These are phyloP conservation scores for Trichophyton verrucosum DNA, from an alignment of 2,329 filamentous ascomycete species.

Conservation along the genomic window DNA sequence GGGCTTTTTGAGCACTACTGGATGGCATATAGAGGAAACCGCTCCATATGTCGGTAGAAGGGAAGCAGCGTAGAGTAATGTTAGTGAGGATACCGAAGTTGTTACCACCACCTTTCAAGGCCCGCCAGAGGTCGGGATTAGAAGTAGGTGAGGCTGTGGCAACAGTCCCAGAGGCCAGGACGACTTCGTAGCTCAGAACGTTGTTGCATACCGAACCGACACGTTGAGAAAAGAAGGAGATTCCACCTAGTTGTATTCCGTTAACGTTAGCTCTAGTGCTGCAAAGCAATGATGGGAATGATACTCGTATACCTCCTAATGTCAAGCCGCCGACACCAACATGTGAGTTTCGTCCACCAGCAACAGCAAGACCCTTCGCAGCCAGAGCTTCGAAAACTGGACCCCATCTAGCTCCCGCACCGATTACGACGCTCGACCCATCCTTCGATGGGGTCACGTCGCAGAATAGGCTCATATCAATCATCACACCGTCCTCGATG, in stretches of 20 bases:
- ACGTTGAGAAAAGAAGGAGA: constrained; percentile 26
- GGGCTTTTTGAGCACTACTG: constrained; percentile 15
- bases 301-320: constrained; percentile 22
- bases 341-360: constrained; percentile 21
- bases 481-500: constrained; percentile 30
- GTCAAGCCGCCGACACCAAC: constrained; percentile 24
- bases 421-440: constrained; percentile 18
- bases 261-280: background rate
- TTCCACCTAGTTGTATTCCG: background rate
- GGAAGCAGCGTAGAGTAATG: constrained; percentile 25
- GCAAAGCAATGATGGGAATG: background rate
- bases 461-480: constrained; percentile 27
- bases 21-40: constrained; percentile 24
- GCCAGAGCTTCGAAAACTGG: constrained; percentile 21
- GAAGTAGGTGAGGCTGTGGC: constrained; percentile 24
- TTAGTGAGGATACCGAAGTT: constrained; percentile 36
- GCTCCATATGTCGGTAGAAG: constrained; percentile 14
- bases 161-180: constrained; percentile 39
- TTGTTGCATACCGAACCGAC: constrained; percentile 40
- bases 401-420: constrained; percentile 22
- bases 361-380: constrained; percentile 16
- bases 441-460: constrained; percentile 18
- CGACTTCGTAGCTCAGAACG: constrained; percentile 29
- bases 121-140: constrained; percentile 18
- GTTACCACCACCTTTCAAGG: constrained; percentile 34